phyloP scores from a whole-genome alignment of 2,329 filamentous ascomycete genomes.

The Aspergillus pseudoglaucus region DNA sequence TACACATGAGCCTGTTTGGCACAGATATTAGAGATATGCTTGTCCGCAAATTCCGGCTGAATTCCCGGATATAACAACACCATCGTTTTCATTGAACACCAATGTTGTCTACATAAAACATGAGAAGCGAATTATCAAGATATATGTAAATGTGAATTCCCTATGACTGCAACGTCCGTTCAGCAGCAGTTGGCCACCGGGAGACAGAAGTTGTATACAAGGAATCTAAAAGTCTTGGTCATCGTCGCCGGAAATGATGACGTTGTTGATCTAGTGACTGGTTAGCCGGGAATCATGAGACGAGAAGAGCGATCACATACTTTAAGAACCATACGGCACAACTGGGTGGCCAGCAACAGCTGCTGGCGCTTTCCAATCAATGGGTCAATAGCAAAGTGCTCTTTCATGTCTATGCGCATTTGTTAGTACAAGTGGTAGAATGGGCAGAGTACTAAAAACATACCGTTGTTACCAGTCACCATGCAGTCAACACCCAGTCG shows the following conservation, averaged over 20 bases:
- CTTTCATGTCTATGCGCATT: conserved; percentile 75
- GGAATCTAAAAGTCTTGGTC: conserved; percentile 72
- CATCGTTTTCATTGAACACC: too few species aligned
- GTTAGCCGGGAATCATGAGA: conserved; percentile 10
- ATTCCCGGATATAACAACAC: too few species aligned
- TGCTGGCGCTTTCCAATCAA: conserved; percentile 98
- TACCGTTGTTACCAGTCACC: conserved; percentile 81
- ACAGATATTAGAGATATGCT: too few species aligned
- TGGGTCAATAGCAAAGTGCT: conserved; percentile 96
- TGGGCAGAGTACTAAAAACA: conserved; percentile 18
- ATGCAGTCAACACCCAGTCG: conserved; percentile 95
- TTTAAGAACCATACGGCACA: conserved; percentile 97
- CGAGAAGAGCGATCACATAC: conserved; percentile 35
- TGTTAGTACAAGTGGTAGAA: conserved; percentile 1
- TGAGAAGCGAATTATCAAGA: neutral
- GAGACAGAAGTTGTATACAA: conserved; percentile 13
- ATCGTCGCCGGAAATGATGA: conserved; percentile 82
- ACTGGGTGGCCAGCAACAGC: conserved; percentile 88
- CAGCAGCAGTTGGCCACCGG: neutral
- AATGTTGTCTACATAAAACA: neutral
- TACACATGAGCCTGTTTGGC: too few species aligned
- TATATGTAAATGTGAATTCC: neutral
- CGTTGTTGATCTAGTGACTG: conserved; percentile 65
- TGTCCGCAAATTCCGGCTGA: too few species aligned
- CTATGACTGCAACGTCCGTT: neutral